Base-by-base conservation (phyloP, 225 moss, liverwort and hornwort genomes). In the Pseudisothecium myosuroides region DNA sequence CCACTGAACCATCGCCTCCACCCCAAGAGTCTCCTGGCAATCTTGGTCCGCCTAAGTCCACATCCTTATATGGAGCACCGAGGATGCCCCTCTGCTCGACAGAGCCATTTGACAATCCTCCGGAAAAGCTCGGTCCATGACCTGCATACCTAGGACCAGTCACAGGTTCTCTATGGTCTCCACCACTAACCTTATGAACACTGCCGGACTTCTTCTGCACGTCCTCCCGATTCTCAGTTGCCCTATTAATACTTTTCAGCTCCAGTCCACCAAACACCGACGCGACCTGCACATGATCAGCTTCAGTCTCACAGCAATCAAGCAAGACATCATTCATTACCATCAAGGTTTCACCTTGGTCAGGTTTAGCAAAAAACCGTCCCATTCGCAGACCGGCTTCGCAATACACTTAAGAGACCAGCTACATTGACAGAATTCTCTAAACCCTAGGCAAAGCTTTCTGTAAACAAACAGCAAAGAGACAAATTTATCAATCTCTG, bases 221-320 rank as follows among this genome's bases (percentile, higher is more conserved):
- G 45, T 94, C 94, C 72, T 90, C 93, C 49, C 78, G 86, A 79
- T 89, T 92, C 81, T 94, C 94, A 83, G 28, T 52, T 50, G 88
- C 67, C 78, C 87, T 90, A 23, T 86, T 89, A 43, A 88, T 94
- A 83, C 88, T 93, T 87, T 91, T 95, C 24, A 91, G 76, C 79
- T 94, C 88, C 55, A 96, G 80, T 73, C 96, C 96, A n/a, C 99
- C 96, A 88, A 96, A 94, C 26, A 96, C 92, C 77, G 95, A 91
- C 45, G 95, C 96, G 32, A 99, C 96, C 94, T 99, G 93, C 50
- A 73, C 34, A 58, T 50, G 32, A 75, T 87, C 82, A 88, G 47
- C 60, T 85, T 79, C 83, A 86, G 50, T 83, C 45, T 67, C 90
- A 82, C 79, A 88, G 41, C 39, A 77, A 63, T 60, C 63, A 65